Evolutionary conservation across 495 filamentous ascomycete species (phyloP).

Genomic region (Parathielavia appendiculata): DNA sequence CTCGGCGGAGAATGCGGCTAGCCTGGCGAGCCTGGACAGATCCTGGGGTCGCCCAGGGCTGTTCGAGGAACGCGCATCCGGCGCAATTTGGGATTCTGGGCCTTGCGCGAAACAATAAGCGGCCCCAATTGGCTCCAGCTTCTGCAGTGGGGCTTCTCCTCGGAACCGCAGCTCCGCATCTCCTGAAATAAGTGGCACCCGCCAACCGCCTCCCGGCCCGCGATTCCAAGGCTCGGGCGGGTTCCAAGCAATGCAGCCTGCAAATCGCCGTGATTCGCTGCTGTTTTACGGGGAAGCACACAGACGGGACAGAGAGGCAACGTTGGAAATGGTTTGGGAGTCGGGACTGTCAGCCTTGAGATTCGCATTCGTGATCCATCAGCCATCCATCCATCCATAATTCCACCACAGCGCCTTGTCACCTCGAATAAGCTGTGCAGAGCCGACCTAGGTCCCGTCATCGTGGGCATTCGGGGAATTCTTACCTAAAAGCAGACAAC

Average conservation of each 20-base stretch:
- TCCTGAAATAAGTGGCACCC: slow-evolving; percentile 33
- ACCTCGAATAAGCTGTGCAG: too few species aligned
- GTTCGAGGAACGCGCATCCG: slow-evolving; percentile 20
- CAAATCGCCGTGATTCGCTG: slow-evolving; percentile 4
- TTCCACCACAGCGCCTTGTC: too few species aligned
- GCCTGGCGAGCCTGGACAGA: neutral
- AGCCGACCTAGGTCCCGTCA: too few species aligned
- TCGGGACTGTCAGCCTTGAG: neutral
- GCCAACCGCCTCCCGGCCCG: slow-evolving; percentile 34
- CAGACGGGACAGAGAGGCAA: neutral
- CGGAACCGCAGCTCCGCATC: slow-evolving; percentile 37
- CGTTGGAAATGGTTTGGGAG: neutral
- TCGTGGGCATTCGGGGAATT: too few species aligned
- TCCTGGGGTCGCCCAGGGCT: neutral
- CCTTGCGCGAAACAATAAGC: slow-evolving; percentile 12
- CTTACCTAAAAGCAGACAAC: too few species aligned
- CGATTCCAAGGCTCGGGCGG: slow-evolving; percentile 31
- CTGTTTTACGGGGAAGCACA: neutral
- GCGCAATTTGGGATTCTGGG: slow-evolving; percentile 20
- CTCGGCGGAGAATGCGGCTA: slow-evolving; percentile 11
- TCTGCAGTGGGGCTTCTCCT: slow-evolving; percentile 15
- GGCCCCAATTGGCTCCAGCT: slow-evolving; percentile 12
- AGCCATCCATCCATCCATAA: neutral
- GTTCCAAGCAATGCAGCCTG: slow-evolving; percentile 7
- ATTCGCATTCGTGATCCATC: neutral